These are phyloP conservation scores for Clonostachys sp. DNA, from an alignment of 2,329 filamentous ascomycete species.

Conservation along the genomic window DNA sequence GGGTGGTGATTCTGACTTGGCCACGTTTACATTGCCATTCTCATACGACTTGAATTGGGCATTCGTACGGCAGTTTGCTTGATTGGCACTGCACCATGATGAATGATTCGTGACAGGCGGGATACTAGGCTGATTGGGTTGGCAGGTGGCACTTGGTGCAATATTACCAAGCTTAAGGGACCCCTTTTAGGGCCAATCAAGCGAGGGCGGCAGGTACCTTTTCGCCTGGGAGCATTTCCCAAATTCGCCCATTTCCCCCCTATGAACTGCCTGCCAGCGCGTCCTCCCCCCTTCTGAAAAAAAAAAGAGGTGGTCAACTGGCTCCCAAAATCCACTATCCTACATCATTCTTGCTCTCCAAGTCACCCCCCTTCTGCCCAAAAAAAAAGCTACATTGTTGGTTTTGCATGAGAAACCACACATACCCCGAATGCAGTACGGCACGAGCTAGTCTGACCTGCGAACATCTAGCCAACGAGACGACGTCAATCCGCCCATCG, in stretches of 20 bases:
- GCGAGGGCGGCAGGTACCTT: too few species aligned
- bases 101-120: too few species aligned
- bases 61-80: too few species aligned
- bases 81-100: too few species aligned
- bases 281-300: neutral
- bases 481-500: constrained; percentile 7
- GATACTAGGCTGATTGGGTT: too few species aligned
- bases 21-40: too few species aligned
- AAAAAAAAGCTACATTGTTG: neutral
- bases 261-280: neutral
- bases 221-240: neutral
- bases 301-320: neutral
- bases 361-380: neutral
- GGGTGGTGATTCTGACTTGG: too few species aligned
- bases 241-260: neutral
- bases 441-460: neutral
- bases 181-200: too few species aligned
- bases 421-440: neutral
- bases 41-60: too few species aligned
- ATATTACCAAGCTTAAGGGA: too few species aligned
- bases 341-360: neutral
- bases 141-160: too few species aligned
- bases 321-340: neutral
- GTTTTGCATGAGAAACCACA: neutral
- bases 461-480: neutral